A percentile compares a stretch with the other conserved stretches of the same genome.
These are phyloP conservation scores for Solanum piurae DNA, from an alignment of 257 asterid species.

Conservation along the genomic window DNA sequence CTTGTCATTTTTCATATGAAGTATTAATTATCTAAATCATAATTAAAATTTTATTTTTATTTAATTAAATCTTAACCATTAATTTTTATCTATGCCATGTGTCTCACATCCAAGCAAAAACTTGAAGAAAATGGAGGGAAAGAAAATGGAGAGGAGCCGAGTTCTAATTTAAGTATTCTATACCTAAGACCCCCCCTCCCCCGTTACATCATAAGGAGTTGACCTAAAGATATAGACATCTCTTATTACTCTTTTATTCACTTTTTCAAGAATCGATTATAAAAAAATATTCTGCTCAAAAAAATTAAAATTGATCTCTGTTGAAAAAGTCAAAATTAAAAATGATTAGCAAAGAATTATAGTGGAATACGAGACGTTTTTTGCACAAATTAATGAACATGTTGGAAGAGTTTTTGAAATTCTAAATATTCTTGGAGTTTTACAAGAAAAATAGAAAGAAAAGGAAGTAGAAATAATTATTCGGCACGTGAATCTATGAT, in stretches of 20 bases:
- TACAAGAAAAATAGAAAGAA: not conserved
- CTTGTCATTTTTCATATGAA: no score
- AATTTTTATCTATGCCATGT: no score
- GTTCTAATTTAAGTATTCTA: not conserved
- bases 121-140: no score
- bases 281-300: not conserved
- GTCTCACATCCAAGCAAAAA: no score
- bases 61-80: no score
- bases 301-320: not conserved
- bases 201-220: conserved; percentile 20
- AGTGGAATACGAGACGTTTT: conserved; percentile 11
- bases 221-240: conserved; percentile 34
- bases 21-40: no score
- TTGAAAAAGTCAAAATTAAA: conserved; percentile 18
- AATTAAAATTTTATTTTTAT: no score
- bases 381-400: not conserved
- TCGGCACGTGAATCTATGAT: not conserved
- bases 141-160: no score
- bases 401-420: not conserved
- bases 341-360: conserved; percentile 34
- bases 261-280: not conserved
- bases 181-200: not conserved
- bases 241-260: not conserved
- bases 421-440: not conserved
- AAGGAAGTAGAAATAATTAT: not conserved